Conservation (phyloP, 257 asterid genomes). For the Solanum dulcamara region DNA sequence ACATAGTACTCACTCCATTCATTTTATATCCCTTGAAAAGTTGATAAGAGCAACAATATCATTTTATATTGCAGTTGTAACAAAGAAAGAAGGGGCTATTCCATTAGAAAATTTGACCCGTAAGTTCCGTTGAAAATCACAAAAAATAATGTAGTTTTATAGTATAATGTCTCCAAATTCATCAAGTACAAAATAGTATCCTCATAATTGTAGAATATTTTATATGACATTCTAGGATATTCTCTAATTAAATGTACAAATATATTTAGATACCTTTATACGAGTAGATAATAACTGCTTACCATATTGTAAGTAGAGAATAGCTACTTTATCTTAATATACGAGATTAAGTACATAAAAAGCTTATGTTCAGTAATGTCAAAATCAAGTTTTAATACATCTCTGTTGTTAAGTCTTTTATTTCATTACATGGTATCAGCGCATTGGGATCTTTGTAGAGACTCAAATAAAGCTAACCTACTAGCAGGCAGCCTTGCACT, state of each 20-base stretch:
- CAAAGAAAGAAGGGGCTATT: neutral
- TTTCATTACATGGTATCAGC: neutral
- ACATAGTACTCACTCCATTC: neutral
- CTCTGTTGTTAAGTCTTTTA: neutral
- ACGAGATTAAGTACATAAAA: neutral
- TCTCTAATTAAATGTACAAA: neutral
- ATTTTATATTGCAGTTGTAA: neutral
- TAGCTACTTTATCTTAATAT: neutral
- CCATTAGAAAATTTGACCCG: neutral
- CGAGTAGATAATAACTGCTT: neutral
- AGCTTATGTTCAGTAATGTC: neutral
- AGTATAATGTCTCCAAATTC: neutral
- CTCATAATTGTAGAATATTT: neutral
- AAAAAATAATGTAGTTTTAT: neutral
- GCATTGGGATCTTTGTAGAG: neutral
- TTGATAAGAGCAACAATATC: neutral
- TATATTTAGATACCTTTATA: neutral
- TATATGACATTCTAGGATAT: neutral
- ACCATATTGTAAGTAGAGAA: neutral
- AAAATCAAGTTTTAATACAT: neutral
- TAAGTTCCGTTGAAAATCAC: neutral
- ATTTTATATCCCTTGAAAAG: neutral
- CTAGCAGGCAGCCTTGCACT: neutral
- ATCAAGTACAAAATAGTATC: neutral
- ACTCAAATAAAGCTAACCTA: neutral